A percentile compares a stretch with the other conserved stretches of the same genome.
Evolutionary conservation across 345 rosid species (phyloP).

Genomic region (Moricandia moricandioides): DNA sequence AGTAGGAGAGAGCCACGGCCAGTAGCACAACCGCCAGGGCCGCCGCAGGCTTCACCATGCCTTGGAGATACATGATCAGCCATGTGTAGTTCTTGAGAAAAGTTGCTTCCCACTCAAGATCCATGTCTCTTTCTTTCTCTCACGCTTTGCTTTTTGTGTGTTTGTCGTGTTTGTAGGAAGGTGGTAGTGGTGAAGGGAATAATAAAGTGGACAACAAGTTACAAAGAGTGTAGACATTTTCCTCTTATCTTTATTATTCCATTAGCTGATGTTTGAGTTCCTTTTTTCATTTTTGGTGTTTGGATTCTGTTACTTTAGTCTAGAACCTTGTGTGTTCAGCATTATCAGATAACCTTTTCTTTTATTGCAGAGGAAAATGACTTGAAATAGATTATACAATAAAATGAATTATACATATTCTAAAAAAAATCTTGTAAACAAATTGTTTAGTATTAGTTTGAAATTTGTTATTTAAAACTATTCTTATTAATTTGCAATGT

Average conservation of each 20-base stretch:
- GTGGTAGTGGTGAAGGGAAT: conserved; percentile 13
- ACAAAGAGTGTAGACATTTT: background rate
- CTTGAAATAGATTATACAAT: too few relatives aligned
- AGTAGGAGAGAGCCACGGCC: conserved; percentile 59
- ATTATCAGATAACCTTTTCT: too few relatives aligned
- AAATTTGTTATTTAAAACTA: too few relatives aligned
- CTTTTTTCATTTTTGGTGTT: background rate
- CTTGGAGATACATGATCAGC: conserved; percentile 53
- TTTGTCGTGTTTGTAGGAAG: conserved; percentile 18
- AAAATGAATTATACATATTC: too few relatives aligned
- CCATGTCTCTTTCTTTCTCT: conserved; percentile 11
- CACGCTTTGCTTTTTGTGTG: background rate
- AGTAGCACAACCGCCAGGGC: conserved; percentile 72
- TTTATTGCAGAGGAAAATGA: too few relatives aligned
- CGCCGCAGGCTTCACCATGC: conserved; percentile 81
- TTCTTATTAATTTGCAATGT: too few relatives aligned
- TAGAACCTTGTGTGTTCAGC: too few relatives aligned
- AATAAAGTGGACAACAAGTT: conserved; percentile 8
- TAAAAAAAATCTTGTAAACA: too few relatives aligned
- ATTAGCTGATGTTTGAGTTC: background rate
- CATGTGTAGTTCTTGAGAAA: conserved; percentile 49
- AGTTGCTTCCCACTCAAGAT: conserved; percentile 3
- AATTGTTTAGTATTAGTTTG: too few relatives aligned
- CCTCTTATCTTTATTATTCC: background rate
- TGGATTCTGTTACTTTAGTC: too few relatives aligned